Conservation (phyloP, 2,329 filamentous ascomycete genomes). For the Plectosphaerella sp. region DNA sequence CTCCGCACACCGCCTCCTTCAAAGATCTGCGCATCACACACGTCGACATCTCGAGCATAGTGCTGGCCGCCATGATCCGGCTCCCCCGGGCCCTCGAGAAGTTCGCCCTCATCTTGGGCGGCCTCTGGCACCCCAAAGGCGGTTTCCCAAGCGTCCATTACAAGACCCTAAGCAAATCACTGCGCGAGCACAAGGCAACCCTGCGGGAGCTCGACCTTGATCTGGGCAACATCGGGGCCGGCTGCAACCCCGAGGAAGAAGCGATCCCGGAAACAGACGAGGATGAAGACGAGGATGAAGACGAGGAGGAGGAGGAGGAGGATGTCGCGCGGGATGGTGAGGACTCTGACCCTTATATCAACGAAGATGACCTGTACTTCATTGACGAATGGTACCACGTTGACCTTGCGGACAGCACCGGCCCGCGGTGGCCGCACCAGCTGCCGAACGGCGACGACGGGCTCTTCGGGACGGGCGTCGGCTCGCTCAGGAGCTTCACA, state of each 20-base stretch:
- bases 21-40: conserved; percentile 5
- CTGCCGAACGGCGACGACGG: background rate
- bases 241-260: no score
- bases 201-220: conserved; percentile 8
- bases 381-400: background rate
- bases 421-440: background rate
- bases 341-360: no score
- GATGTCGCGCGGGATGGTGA: no score
- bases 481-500: conserved; percentile 5
- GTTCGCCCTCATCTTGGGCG: conserved; percentile 1
- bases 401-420: background rate
- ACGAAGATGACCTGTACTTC: conserved; percentile 17
- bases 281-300: conserved; percentile 13
- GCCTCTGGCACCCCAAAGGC: background rate
- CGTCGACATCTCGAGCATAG: conserved; percentile 1
- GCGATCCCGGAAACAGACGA: no score
- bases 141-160: background rate
- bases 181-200: conserved; percentile 3
- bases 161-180: conserved; percentile 5
- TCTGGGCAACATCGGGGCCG: background rate
- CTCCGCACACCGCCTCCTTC: conserved; percentile 1
- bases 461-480: conserved; percentile 3
- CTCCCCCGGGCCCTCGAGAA: conserved; percentile 6
- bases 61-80: conserved; percentile 8
- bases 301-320: conserved; percentile 27